Base-by-base conservation (phyloP, 345 rosid genomes). In the Murraya paniculata region DNA sequence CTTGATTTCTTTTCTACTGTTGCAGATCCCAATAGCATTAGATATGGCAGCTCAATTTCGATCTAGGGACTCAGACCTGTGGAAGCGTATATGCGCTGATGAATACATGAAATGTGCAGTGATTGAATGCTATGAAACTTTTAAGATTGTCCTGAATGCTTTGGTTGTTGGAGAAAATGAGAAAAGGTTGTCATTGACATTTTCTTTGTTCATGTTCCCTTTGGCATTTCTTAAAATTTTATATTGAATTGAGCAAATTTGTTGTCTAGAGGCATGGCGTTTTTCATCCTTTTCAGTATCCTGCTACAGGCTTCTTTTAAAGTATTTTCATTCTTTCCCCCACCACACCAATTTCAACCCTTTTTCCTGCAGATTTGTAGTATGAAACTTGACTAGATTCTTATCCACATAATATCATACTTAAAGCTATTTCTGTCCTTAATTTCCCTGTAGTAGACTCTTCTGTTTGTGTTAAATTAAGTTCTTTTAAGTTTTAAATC, bases 31-130 rank as follows among this genome's bases (percentile, higher is more conserved):
- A 19, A 88, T 95, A 82, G 99, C 99, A 79, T 77, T 95, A 82
- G 98, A 94, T 84, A 96, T 94, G 98, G 97, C 97, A 68, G 97
- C 86, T 78, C 97, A 96, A 73, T 92, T 92, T 82, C 90, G 89
- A 80, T 78, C 88, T 60, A 88, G 72, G 85, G 99, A 94, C 77
- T 77, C 97, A 85, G 95, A 90, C 84, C 97, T 96, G 28, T 96
- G 99, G 98, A 94, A 89, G 87, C 97, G 97, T 69, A 92, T 95
- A 79, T 92, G 97, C 74, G 93, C 92, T 7, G 99, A 95, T 81
- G 98, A 95, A 68, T 95, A 92, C 85, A 91, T 95, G 99, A 93
- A 95, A 84, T 95, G 98, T 87, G 97, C 98, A 70, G 98, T 95
- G 64, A 91, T 92, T 67, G 99, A 96, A 86, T 94, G 99, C 88